Evolutionary conservation across 1,284 basidiomycete species (phyloP), one percentile per base, ranked within the genome.

Genomic region (Heterobasidion parviporum): DNA sequence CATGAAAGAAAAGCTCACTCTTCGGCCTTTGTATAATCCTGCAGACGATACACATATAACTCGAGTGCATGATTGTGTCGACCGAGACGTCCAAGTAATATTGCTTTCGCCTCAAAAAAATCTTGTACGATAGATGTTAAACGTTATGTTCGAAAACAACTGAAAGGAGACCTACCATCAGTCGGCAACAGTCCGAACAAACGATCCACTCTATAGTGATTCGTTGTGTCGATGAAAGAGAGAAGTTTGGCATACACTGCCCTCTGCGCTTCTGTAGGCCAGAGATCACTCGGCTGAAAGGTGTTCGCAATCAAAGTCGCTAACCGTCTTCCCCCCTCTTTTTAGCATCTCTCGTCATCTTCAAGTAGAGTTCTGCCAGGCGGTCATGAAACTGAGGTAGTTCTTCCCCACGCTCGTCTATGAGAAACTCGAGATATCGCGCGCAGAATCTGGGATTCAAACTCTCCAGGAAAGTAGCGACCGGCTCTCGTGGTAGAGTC

Each of bases 41-140:
- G 78, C 33, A 98, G 75, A 48, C 84, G 82, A 65, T 96, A 89
- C 1, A 95, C 94, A 68, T 98, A 98, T 32, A 97, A 82, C 65
- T 92, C 88, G 26, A 99, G 80, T 0, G 96, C 96, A 58, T 88
- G 91, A 62, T 96, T 92, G 64, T 99, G 94, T 57, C 92, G 85
- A 0, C 92, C 93, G 58, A 98, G 78, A 18, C 90, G 81, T 3
- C 96, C 97, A 4, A 98, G 75, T 3, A 99, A 77, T 55, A 96
- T 83, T 0, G 97, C 96, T 43, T 94, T 84, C 1, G 92, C 92
- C 67, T 96, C 91, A 57, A 82, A 91, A 52, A 94, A 75, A 61
- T 92, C 92, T 88, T 50, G 64, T 5, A n/a, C 4, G 10, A 26
- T 56, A 44, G 9, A 18, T 53, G 32, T 55, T 26, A 41, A 49